Conservation (phyloP, 306 rosid species). For the Prosopis cineraria region DNA sequence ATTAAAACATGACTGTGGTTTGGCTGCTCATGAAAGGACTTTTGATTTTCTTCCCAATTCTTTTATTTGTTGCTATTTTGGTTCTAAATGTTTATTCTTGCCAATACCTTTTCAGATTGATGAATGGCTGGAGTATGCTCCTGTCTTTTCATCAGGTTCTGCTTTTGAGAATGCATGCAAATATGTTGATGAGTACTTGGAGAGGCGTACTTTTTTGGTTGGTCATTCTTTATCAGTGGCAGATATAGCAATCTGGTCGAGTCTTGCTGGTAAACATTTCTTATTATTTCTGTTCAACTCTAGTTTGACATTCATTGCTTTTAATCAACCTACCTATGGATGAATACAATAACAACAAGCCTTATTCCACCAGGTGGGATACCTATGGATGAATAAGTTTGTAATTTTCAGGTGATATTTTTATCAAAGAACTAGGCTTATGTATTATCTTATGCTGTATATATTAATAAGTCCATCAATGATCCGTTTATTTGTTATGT, state of each 20-base stretch:
- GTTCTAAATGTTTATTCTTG: conserved; percentile 15
- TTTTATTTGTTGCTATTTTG: background rate
- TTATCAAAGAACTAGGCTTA: conserved; percentile 2
- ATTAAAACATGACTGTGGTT: background rate
- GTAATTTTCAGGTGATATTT: background rate
- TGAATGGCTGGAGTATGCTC: conserved; percentile 83
- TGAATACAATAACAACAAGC: too few relatives aligned
- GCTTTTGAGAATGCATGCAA: conserved; percentile 84
- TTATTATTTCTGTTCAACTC: background rate
- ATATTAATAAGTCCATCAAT: background rate
- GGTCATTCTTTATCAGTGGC: conserved; percentile 70
- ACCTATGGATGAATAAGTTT: conserved; percentile 11
- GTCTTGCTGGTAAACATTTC: conserved; percentile 70
- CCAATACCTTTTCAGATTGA: conserved; percentile 53
- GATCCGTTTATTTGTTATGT: background rate
- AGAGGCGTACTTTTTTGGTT: conserved; percentile 60
- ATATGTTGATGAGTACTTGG: conserved; percentile 68
- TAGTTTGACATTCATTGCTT: background rate
- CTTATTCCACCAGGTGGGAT: too few relatives aligned
- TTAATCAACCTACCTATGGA: conserved; percentile 8
- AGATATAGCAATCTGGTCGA: conserved; percentile 85
- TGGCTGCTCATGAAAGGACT: conserved; percentile 5
- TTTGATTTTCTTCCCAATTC: conserved; percentile 2
- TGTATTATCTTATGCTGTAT: background rate
- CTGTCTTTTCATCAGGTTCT: conserved; percentile 69